Conservation (phyloP, 179 eudicot genomes). For the Actinidia arguta region DNA sequence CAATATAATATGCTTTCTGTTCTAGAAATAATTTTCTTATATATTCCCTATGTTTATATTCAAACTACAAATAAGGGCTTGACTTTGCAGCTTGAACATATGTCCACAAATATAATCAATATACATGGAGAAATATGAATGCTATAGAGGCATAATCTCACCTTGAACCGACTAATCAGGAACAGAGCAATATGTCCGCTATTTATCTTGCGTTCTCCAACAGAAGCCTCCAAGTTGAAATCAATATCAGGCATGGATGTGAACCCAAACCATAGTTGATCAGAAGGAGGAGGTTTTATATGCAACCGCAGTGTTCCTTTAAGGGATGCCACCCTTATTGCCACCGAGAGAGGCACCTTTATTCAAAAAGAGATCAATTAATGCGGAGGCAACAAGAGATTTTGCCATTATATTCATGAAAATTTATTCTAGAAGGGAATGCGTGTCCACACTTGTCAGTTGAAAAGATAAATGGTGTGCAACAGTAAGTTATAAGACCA, state of each 20-base stretch:
- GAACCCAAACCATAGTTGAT: conserved; percentile 94
- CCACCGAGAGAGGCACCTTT: conserved; percentile 89
- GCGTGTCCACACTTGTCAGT: neutral
- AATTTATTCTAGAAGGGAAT: neutral
- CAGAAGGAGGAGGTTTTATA: conserved; percentile 98
- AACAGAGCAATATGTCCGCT: conserved; percentile 73
- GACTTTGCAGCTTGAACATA: neutral
- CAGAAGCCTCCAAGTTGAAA: conserved; percentile 79
- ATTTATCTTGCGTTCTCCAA: conserved; percentile 87
- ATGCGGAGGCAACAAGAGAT: neutral
- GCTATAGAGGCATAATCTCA: conserved; percentile 33
- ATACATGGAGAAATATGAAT: neutral
- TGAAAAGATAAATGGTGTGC: neutral
- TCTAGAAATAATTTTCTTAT: neutral
- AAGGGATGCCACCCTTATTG: conserved; percentile 73
- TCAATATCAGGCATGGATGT: conserved; percentile 89
- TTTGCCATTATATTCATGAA: neutral
- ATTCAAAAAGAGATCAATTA: conserved; percentile 19
- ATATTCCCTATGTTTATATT: neutral
- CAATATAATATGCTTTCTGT: neutral
- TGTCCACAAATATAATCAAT: neutral
- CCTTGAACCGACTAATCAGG: conserved; percentile 87
- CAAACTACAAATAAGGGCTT: neutral
- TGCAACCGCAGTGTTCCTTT: conserved; percentile 78
- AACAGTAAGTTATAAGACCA: neutral